Evolutionary conservation across 2,329 filamentous ascomycete genomes (phyloP).

Genomic region (Diplodia sapinea): DNA sequence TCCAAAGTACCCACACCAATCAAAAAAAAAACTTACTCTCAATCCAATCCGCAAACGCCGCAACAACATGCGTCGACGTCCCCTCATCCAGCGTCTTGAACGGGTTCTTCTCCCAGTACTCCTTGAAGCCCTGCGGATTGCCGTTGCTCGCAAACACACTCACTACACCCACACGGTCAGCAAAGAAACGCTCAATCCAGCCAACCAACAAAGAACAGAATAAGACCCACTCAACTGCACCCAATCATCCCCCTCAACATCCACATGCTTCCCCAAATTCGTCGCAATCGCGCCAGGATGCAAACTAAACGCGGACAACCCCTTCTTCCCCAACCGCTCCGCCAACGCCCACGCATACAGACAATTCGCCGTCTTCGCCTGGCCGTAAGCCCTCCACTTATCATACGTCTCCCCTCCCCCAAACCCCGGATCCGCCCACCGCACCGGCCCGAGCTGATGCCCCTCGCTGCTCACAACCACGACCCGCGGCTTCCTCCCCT

Average conservation of each 20-base stretch:
- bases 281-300: conserved; percentile 43
- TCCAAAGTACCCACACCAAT: accelerated
- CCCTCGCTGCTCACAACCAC: conserved; percentile 40
- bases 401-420: conserved; percentile 28
- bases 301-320: conserved; percentile 40
- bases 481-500: conserved; percentile 38
- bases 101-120: conserved; percentile 13
- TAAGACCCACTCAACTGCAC: conserved; percentile 33
- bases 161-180: conserved; percentile 31
- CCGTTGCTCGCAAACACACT: conserved; percentile 37
- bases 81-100: conserved; percentile 41
- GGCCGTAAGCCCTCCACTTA: conserved; percentile 35
- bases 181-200: no score
- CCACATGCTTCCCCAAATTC: conserved; percentile 35
- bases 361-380: conserved; percentile 39
- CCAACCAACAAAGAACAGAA: neutral
- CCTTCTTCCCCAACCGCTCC: conserved; percentile 36
- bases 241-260: conserved; percentile 34
- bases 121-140: conserved; percentile 33
- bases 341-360: conserved; percentile 40
- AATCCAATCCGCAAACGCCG: conserved; percentile 41
- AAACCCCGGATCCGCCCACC: conserved; percentile 36
- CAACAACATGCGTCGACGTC: conserved; percentile 41
- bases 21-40: conserved; percentile 28
- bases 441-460: conserved; percentile 32